Conservation (phyloP, 202 grass and related monocot genomes). For the Dendrocalamus latiflorus region DNA sequence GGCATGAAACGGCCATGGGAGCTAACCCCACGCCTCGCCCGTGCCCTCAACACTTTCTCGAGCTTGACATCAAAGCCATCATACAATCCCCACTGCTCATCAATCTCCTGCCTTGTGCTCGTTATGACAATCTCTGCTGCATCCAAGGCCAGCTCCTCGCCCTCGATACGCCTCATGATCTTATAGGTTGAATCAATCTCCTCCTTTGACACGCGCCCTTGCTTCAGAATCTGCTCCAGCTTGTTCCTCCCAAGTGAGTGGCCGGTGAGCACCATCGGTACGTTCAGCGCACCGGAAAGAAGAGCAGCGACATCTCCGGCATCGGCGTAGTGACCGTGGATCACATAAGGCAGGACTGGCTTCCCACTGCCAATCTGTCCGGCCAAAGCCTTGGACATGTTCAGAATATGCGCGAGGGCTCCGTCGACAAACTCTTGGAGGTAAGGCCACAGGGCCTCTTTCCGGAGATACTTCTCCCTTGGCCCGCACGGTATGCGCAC, state of each 20-base stretch:
- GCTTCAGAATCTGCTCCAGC: constrained; percentile 85
- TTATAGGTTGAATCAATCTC: constrained; percentile 89
- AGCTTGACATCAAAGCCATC: constrained; percentile 88
- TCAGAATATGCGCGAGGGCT: constrained; percentile 75
- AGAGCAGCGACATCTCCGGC: constrained; percentile 86
- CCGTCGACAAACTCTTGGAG: constrained; percentile 89
- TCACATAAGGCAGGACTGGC: constrained; percentile 81
- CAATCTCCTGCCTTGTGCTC: constrained; percentile 92
- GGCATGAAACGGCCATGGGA: constrained; percentile 81
- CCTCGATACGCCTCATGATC: constrained; percentile 97
- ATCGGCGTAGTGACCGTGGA: constrained; percentile 94
- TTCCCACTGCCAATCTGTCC: constrained; percentile 77
- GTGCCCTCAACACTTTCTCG: constrained; percentile 73
- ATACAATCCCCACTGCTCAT: constrained; percentile 95
- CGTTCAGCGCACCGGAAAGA: constrained; percentile 74
- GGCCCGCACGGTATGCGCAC: constrained; percentile 91
- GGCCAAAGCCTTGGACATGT: constrained; percentile 81
- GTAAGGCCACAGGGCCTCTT: constrained; percentile 83
- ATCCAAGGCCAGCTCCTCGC: constrained; percentile 81
- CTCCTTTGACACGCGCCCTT: constrained; percentile 69
- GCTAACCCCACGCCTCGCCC: constrained; percentile 49
- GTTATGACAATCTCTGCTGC: constrained; percentile 89
- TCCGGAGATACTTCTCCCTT: constrained; percentile 68
- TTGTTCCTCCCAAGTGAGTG: constrained; percentile 96
- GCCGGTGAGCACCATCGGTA: constrained; percentile 97